Base-by-base conservation (phyloP, 352 stramenopile genomes). In the Phytophthora litchii region DNA sequence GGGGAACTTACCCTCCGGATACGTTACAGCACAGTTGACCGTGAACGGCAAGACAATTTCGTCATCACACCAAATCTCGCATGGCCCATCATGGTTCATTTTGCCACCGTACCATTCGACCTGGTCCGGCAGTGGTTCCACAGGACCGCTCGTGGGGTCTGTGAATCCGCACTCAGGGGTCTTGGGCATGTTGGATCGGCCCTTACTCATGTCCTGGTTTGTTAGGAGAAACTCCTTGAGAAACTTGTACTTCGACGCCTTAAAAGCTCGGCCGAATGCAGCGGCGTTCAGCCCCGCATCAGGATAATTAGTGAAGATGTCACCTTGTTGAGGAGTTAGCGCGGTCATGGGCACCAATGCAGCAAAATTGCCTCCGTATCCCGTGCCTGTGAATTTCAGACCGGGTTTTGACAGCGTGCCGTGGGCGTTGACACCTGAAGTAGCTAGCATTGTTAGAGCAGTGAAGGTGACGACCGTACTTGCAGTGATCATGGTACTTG, bases 11-110 rank as follows among this genome's bases (percentile, higher is more conserved):
- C 54, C 38, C 5, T 60, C 54, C 36, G 59, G 53, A 32, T 72
- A 72, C 36, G 55, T 53, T 32, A 64, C 55, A 34, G 60, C 64
- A 57, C 72, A 81, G 45, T 81, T 64, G 13, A 53, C 56, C 4
- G 65, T 69, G 43, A 76, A 76, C n/a, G 57, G 57, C 13, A 81
- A 27, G 7, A 70, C 66, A 16, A 82, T 70, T 23, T 76, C 67
- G 48, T 82, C 36, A 29, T 82, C 72, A 38, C 70, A 82, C 66
- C 70, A 82, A 11, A 61, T 62, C 63, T 82, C 72, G 17, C 72
- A 81, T n/a, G 72, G 69, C 13, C 69, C 72, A 10, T 66, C 64
- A 45, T 81, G 67, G 49, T 60, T 76, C 48, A 72, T 70, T 13
- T 67, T 58, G 9, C 67, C 67, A 13, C 55, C 49, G 40, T 69